These are phyloP conservation scores for Fusarium sp. DNA, from an alignment of 2,329 filamentous ascomycete species.

Conservation along the genomic window DNA sequence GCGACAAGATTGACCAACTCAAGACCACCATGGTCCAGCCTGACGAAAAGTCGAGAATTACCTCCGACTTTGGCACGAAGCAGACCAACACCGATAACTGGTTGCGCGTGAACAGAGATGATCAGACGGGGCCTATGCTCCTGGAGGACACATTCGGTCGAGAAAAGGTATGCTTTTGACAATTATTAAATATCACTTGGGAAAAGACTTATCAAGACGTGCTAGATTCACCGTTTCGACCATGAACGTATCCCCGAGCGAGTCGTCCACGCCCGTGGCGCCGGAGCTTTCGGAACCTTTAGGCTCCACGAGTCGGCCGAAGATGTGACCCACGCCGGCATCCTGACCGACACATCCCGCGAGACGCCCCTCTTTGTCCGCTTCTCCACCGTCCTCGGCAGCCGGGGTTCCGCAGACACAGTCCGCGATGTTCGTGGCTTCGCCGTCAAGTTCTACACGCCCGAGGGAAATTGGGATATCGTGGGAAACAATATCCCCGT, in stretches of 20 bases:
- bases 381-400: slow-evolving; percentile 84
- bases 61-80: slow-evolving; percentile 82
- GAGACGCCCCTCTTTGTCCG: slow-evolving; percentile 61
- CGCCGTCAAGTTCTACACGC: slow-evolving; percentile 74
- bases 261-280: slow-evolving; percentile 78
- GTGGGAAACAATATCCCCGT: slow-evolving; percentile 81
- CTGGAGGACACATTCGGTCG: slow-evolving; percentile 79
- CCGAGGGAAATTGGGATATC: slow-evolving; percentile 79
- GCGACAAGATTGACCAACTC: slow-evolving; percentile 73
- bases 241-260: slow-evolving; percentile 71
- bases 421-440: slow-evolving; percentile 88
- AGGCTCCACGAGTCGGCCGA: slow-evolving; percentile 73
- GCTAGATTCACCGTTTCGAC: slow-evolving; percentile 79
- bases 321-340: slow-evolving; percentile 75
- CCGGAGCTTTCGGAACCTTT: slow-evolving; percentile 78
- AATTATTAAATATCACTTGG: neutral
- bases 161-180: slow-evolving; percentile 70
- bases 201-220: neutral
- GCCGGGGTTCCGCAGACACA: slow-evolving; percentile 81
- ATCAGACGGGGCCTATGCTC: slow-evolving; percentile 74
- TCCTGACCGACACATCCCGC: slow-evolving; percentile 68
- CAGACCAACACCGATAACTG: slow-evolving; percentile 81
- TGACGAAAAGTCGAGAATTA: slow-evolving; percentile 70
- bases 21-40: slow-evolving; percentile 69
- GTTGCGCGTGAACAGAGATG: slow-evolving; percentile 73